Conservation (phyloP, 1,284 basidiomycete species). For the Heliocybe sulcata region DNA sequence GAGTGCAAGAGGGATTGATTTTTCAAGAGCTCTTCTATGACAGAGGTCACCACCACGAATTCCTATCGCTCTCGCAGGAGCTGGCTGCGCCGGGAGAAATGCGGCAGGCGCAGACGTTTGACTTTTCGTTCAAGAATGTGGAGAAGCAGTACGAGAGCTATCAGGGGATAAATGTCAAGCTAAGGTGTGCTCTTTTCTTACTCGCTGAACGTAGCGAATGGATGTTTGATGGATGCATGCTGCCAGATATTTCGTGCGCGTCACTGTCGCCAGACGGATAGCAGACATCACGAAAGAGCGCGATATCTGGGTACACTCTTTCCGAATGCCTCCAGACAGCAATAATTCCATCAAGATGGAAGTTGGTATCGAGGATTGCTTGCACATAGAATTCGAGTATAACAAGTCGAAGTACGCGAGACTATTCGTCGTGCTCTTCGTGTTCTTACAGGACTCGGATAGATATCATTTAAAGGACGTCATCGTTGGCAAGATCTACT, state of each 20-base stretch:
- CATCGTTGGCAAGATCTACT: conserved; percentile 99
- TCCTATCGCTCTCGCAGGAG: conserved; percentile 92
- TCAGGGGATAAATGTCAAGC: conserved; percentile 96
- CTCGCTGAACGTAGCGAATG: neutral
- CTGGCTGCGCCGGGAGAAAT: conserved; percentile 92
- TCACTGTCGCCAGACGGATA: conserved; percentile 85
- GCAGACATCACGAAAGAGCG: conserved; percentile 90
- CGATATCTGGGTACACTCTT: conserved; percentile 97
- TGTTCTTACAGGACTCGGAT: neutral
- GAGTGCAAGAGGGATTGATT: neutral
- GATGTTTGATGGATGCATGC: neutral
- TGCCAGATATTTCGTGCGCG: conserved; percentile 86
- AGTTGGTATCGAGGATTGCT: conserved; percentile 97
- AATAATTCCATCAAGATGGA: conserved; percentile 99
- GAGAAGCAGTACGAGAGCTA: conserved; percentile 99
- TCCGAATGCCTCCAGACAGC: conserved; percentile 95
- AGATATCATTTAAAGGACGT: conserved; percentile 99
- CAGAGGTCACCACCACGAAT: conserved; percentile 96
- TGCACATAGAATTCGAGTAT: conserved; percentile 99
- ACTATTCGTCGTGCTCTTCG: too few relatives aligned
- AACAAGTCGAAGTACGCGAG: conserved; percentile 98
- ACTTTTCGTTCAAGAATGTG: conserved; percentile 98
- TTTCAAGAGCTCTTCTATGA: conserved; percentile 88
- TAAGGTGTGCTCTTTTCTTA: conserved; percentile 51
- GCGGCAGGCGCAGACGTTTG: conserved; percentile 90